A percentile compares a stretch with the other conserved stretches of the same genome.
Evolutionary conservation across 768 basidiomycete genomes (phyloP).

Genomic region (Hypsizygus marmoreus): DNA sequence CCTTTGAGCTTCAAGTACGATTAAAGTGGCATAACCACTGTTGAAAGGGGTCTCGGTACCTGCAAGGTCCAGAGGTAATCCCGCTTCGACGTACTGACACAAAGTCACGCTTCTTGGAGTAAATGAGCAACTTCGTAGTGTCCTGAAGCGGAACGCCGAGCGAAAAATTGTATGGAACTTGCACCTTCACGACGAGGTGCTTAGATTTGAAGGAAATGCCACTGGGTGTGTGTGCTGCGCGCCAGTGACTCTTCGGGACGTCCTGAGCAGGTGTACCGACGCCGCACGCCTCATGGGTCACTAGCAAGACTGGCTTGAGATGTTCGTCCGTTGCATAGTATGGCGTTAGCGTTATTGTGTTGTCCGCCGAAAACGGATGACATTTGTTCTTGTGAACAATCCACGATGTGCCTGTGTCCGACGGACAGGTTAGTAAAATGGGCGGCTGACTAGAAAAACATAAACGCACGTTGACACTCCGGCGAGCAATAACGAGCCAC

Average conservation of each 20-base stretch:
- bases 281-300: conserved; percentile 28
- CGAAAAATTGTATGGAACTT: conserved; percentile 40
- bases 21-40: too few relatives aligned
- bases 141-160: too few relatives aligned
- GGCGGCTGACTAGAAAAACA: background rate
- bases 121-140: too few relatives aligned
- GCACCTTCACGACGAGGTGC: conserved; percentile 54
- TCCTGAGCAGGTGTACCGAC: conserved; percentile 27
- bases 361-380: conserved; percentile 41
- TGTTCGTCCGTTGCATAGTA: conserved; percentile 27
- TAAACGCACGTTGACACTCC: conserved; percentile 51
- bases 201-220: conserved; percentile 28
- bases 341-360: conserved; percentile 51
- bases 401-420: conserved; percentile 53
- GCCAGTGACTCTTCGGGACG: conserved; percentile 19
- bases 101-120: too few relatives aligned
- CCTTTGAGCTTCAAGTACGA: too few relatives aligned
- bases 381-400: conserved; percentile 48
- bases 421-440: background rate
- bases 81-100: too few relatives aligned
- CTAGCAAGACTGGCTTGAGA: conserved; percentile 24
- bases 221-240: conserved; percentile 24
- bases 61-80: too few relatives aligned
- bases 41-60: too few relatives aligned
- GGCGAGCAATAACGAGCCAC: conserved; percentile 53